Evolutionary conservation across 202 grass and related monocot species (phyloP).

Genomic region (Schoenoplectus triqueter): DNA sequence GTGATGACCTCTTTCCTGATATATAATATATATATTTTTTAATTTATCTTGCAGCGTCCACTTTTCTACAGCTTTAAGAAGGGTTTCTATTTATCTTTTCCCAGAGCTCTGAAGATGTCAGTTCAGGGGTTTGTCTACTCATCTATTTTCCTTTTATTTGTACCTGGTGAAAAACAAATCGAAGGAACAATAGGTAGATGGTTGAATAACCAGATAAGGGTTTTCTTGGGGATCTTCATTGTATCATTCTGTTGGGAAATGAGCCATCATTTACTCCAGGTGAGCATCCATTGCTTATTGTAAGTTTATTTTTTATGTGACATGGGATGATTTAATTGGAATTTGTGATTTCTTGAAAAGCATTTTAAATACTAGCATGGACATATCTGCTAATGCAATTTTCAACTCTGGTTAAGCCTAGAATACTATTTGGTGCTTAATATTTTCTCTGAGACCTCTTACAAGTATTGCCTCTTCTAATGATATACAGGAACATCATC

Average conservation of each 20-base stretch:
- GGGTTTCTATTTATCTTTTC: conserved; percentile 64
- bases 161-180: conserved; percentile 60
- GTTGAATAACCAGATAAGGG: conserved; percentile 55
- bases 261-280: conserved; percentile 91
- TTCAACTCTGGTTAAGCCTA: neutral
- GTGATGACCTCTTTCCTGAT: neutral
- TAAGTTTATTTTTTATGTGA: conserved; percentile 27
- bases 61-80: conserved; percentile 94
- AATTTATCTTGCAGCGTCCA: conserved; percentile 64
- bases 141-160: conserved; percentile 49
- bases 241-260: conserved; percentile 90
- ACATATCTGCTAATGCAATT: neutral
- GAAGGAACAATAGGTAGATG: conserved; percentile 53
- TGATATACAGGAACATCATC: neutral
- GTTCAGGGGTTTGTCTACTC: conserved; percentile 60
- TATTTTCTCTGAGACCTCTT: neutral
- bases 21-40: neutral
- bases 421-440: conserved; percentile 1
- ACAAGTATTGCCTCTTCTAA: neutral
- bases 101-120: conserved; percentile 72
- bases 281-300: conserved; percentile 35
- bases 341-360: neutral
- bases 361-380: conserved; percentile 15
- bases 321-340: neutral
- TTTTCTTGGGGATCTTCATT: conserved; percentile 49